phyloP scores from a whole-genome alignment of 257 asterid genomes.

The Solanum lycopersicoides region DNA sequence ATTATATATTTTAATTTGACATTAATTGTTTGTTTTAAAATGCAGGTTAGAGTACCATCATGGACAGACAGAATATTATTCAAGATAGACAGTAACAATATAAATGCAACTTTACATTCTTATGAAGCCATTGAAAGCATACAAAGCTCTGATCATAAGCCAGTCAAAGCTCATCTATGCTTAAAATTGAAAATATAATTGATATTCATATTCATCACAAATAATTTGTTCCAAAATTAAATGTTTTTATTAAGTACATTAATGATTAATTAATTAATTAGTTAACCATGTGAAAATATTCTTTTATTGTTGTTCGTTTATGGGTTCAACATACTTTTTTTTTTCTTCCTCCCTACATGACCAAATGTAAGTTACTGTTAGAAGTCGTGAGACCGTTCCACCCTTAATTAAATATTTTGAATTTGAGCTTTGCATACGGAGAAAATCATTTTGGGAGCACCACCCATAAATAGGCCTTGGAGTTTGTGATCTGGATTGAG shows the following conservation, averaged over 20 bases:
- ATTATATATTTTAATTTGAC: not conserved
- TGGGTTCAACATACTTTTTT: not conserved
- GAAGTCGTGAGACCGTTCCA: not conserved
- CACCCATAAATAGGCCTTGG: accelerated
- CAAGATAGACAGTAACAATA: conserved; percentile 31
- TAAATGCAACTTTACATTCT: conserved; percentile 39
- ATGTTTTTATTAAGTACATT: not conserved
- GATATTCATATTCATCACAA: not conserved
- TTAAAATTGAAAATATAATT: conserved; percentile 17
- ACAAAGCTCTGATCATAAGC: conserved; percentile 58
- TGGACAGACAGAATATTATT: conserved; percentile 73
- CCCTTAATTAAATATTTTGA: too few species aligned
- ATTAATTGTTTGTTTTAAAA: not conserved
- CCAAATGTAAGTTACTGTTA: not conserved
- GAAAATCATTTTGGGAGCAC: not conserved
- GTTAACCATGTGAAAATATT: not conserved
- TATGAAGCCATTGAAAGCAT: conserved; percentile 46
- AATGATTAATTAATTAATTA: not conserved
- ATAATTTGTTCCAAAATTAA: not conserved
- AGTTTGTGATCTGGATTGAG: accelerated
- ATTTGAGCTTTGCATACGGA: too few species aligned
- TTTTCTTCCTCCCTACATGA: not conserved
- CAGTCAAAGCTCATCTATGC: conserved; percentile 66
- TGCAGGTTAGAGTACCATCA: conserved; percentile 69
- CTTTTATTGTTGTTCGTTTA: not conserved